These are phyloP conservation scores for Echites panduratus DNA, from an alignment of 257 asterid genomes.

Conservation along the genomic window DNA sequence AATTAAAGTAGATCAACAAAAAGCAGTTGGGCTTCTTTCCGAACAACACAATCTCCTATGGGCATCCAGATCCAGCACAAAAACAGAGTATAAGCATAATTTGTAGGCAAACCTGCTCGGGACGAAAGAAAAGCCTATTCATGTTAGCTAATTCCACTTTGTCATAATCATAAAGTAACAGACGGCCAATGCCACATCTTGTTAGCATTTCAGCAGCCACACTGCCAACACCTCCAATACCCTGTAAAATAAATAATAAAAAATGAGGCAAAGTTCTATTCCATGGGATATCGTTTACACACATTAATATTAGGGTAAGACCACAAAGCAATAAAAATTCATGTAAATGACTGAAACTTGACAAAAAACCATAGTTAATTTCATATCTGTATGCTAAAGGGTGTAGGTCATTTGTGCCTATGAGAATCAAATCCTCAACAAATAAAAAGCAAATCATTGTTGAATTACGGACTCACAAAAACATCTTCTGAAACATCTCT, in stretches of 20 bases:
- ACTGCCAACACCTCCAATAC: constrained; percentile 99
- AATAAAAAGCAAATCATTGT: neutral
- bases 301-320: neutral
- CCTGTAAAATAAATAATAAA: constrained; percentile 40
- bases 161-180: constrained; percentile 92
- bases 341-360: neutral
- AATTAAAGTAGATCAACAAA: neutral
- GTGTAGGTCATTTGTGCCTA: neutral
- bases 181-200: constrained; percentile 98
- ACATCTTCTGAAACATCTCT: neutral
- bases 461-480: neutral
- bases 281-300: neutral
- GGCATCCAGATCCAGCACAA: neutral
- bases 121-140: constrained; percentile 98
- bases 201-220: constrained; percentile 99
- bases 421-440: neutral
- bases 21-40: neutral
- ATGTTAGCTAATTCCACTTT: constrained; percentile 98
- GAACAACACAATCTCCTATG: neutral
- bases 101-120: constrained; percentile 70
- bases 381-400: neutral
- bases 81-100: constrained; percentile 7
- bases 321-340: neutral
- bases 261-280: constrained; percentile 1
- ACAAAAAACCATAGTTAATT: neutral